Base-by-base conservation (phyloP, 495 filamentous ascomycete genomes). In the Xylaria palmicola region DNA sequence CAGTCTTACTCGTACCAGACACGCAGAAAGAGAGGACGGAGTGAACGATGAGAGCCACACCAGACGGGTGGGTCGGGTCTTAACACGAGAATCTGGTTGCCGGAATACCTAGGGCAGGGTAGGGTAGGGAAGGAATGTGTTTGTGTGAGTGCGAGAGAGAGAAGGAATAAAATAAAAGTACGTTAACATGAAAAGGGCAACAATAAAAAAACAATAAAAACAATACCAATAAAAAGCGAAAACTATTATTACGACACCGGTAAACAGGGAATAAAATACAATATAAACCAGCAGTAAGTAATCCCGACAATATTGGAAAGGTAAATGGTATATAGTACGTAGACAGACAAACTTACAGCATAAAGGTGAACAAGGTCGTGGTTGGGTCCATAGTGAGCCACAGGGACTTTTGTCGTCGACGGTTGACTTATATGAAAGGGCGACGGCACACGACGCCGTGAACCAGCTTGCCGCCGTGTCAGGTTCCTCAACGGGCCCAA, bases 321-420 rank as follows among this genome's bases (percentile, higher is more conserved):
- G n/a, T n/a, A n/a, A n/a, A n/a, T n/a, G n/a, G n/a, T n/a, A n/a
- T n/a, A n/a, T n/a, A n/a, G n/a, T n/a, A n/a, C n/a, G n/a, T n/a
- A n/a, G n/a, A n/a, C n/a, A n/a, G 29, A 22, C 48, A 17, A 64
- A 85, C 86, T 86, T 77, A 89, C 88, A 90, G 72, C 74, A 88
- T 78, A 65, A 90, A 90, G 58, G 88, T 89, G 77, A 89, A 86
- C 68, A 90, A 82, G 22, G 87, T 88, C n/a, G 86, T 89, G n/a
- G 82, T 86, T 40, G 77, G 78, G 69, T 82, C 77, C 87, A 89
- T 90, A n/a, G n/a, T n/a, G n/a, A n/a, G n/a, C n/a, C n/a, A n/a
- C n/a, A n/a, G 12, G 47, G 26, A 12, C 47, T 26, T 26, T 26
- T 44, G 41, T 20, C 17, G 17, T 1, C 49, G 49, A 10, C 17